Evolutionary conservation across 2,329 filamentous ascomycete genomes (phyloP).

Genomic region (Colletotrichum scovillei): DNA sequence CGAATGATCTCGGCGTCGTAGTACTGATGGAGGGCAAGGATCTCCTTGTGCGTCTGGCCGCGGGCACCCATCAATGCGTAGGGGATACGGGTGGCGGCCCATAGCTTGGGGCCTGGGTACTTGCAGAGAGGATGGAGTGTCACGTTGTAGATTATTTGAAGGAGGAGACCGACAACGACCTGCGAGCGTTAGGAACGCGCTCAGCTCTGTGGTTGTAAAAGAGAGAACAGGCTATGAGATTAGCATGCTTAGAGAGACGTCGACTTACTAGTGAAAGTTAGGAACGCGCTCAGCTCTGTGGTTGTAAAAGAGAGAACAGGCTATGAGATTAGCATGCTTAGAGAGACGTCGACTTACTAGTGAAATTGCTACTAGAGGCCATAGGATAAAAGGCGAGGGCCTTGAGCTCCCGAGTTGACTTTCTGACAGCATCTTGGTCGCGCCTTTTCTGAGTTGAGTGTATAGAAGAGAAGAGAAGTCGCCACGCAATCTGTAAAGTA

Average conservation of each 20-base stretch:
- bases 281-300: not conserved
- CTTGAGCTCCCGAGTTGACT: not conserved
- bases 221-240: not conserved
- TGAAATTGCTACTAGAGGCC: not conserved
- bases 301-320: not conserved
- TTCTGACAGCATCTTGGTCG: not conserved
- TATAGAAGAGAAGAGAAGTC: not conserved
- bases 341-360: not conserved
- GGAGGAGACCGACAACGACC: conserved; percentile 18
- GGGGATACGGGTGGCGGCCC: conserved; percentile 26
- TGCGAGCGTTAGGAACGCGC: not conserved
- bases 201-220: too few relatives aligned
- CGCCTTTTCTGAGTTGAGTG: not conserved
- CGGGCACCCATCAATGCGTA: conserved; percentile 19
- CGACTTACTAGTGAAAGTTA: conserved; percentile 12
- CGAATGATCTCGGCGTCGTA: conserved; percentile 50
- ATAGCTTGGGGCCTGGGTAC: conserved; percentile 45
- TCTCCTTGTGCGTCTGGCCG: conserved; percentile 41
- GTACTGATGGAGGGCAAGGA: conserved; percentile 40
- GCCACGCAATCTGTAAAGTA: too few relatives aligned
- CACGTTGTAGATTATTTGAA: conserved; percentile 40
- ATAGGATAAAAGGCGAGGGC: conserved; percentile 15
- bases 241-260: too few relatives aligned
- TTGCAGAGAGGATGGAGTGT: conserved; percentile 45
- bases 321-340: not conserved